A percentile compares a stretch with the other conserved stretches of the same genome.
Conservation (phyloP, 768 basidiomycete species). For the Rhizopogon sp. region DNA sequence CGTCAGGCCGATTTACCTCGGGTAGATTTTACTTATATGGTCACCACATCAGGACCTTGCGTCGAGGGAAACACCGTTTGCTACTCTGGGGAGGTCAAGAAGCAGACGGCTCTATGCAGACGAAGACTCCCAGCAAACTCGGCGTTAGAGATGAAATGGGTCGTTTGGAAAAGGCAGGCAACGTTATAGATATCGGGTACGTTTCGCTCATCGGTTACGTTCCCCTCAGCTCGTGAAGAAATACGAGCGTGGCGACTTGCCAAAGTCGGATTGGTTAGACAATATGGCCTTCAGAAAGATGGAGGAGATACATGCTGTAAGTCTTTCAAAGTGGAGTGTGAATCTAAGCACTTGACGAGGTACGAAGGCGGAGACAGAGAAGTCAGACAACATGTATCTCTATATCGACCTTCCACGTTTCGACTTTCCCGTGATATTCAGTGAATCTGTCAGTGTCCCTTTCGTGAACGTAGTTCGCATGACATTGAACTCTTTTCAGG, state of each 20-base stretch:
- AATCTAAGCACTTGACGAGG: background rate
- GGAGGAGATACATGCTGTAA: slow-evolving; percentile 88
- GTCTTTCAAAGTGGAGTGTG: slow-evolving; percentile 16
- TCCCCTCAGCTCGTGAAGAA: slow-evolving; percentile 77
- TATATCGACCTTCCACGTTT: slow-evolving; percentile 96
- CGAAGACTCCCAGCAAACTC: slow-evolving; percentile 84
- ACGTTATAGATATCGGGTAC: background rate
- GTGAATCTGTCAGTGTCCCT: slow-evolving; percentile 63
- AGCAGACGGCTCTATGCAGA: slow-evolving; percentile 81
- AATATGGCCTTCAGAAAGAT: slow-evolving; percentile 91
- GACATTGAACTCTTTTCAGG: slow-evolving; percentile 24
- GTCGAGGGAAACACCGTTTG: slow-evolving; percentile 88
- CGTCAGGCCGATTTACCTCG: slow-evolving; percentile 11
- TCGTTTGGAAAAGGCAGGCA: slow-evolving; percentile 77
- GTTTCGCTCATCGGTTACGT: slow-evolving; percentile 22
- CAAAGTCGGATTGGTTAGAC: slow-evolving; percentile 95
- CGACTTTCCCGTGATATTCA: slow-evolving; percentile 95
- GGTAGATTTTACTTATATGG: background rate
- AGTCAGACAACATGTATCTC: slow-evolving; percentile 90
- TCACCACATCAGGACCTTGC: slow-evolving; percentile 58
- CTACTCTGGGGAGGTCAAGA: slow-evolving; percentile 78
- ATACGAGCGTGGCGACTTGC: slow-evolving; percentile 89
- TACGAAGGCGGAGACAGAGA: slow-evolving; percentile 79
- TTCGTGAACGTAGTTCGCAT: background rate
- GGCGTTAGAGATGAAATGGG: slow-evolving; percentile 90